phyloP scores from a whole-genome alignment of 1,284 basidiomycete genomes.

The Leccinum fuscescens region DNA sequence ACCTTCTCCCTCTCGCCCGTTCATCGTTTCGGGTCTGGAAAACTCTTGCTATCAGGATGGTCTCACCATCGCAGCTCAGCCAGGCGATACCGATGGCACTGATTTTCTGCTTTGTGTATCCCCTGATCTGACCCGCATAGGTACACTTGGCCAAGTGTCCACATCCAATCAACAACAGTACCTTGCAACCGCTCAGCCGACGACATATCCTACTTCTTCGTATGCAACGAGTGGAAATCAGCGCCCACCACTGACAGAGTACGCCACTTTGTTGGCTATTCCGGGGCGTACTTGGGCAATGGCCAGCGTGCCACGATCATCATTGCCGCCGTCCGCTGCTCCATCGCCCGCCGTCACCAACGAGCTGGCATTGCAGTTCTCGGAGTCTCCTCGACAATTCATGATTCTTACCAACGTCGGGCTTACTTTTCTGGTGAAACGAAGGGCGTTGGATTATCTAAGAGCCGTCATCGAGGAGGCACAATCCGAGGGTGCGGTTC shows the following conservation, averaged over 20 bases:
- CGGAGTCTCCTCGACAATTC: slow-evolving; percentile 72
- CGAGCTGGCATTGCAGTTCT: slow-evolving; percentile 80
- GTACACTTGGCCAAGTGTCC: slow-evolving; percentile 59
- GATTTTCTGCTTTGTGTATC: slow-evolving; percentile 76
- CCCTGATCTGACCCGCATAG: slow-evolving; percentile 73
- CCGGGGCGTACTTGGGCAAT: slow-evolving; percentile 85
- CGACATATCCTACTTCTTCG: slow-evolving; percentile 34
- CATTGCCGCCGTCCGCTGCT: slow-evolving; percentile 36
- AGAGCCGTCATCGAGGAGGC: slow-evolving; percentile 72
- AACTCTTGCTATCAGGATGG: slow-evolving; percentile 64
- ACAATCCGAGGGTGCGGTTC: slow-evolving; percentile 63
- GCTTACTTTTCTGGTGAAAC: slow-evolving; percentile 79
- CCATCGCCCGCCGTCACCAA: slow-evolving; percentile 59
- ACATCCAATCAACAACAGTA: slow-evolving; percentile 39
- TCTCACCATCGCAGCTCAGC: slow-evolving; percentile 64
- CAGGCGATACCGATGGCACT: slow-evolving; percentile 67
- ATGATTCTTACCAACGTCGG: slow-evolving; percentile 86
- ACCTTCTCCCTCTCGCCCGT: slow-evolving; percentile 50
- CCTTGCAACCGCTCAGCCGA: slow-evolving; percentile 36
- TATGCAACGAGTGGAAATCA: slow-evolving; percentile 46
- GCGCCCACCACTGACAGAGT: slow-evolving; percentile 69
- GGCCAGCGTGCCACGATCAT: slow-evolving; percentile 49
- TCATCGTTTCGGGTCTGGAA: slow-evolving; percentile 53
- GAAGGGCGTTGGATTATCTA: slow-evolving; percentile 81
- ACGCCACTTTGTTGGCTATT: slow-evolving; percentile 73